A percentile compares a stretch with the other conserved stretches of the same genome.
These are phyloP conservation scores for Echites panduratus DNA, from an alignment of 257 asterid species.

Conservation along the genomic window DNA sequence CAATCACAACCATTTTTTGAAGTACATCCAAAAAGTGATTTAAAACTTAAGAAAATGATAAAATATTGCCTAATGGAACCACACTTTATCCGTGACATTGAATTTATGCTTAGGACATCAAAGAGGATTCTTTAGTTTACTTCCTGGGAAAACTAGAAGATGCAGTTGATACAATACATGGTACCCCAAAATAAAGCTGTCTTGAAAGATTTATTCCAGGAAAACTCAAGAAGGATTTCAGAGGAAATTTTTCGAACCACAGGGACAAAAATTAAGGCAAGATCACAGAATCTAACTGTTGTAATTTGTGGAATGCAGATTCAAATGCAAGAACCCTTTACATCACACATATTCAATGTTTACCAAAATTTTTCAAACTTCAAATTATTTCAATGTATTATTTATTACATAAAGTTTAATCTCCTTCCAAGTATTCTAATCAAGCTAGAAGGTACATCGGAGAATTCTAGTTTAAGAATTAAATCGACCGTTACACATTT, in stretches of 20 bases:
- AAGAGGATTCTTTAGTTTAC: not conserved
- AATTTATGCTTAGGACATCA: not conserved
- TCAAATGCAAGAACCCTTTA: not conserved
- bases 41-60: not conserved
- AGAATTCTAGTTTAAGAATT: not conserved
- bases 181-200: not conserved
- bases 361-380: not conserved
- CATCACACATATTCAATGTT: not conserved
- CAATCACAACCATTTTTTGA: constrained; percentile 1
- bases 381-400: not conserved
- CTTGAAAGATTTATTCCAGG: not conserved
- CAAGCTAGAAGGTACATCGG: not conserved
- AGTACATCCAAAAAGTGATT: not conserved
- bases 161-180: not conserved
- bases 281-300: not conserved
- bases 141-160: not conserved
- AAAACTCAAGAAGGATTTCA: not conserved
- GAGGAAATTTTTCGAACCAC: not conserved
- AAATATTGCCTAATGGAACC: not conserved
- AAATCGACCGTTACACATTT: not conserved
- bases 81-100: not conserved
- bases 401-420: not conserved
- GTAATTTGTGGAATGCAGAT: not conserved
- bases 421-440: not conserved
- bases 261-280: not conserved